Evolutionary conservation across 2,329 filamentous ascomycete species (phyloP).

Genomic region (Alternaria infectoria): DNA sequence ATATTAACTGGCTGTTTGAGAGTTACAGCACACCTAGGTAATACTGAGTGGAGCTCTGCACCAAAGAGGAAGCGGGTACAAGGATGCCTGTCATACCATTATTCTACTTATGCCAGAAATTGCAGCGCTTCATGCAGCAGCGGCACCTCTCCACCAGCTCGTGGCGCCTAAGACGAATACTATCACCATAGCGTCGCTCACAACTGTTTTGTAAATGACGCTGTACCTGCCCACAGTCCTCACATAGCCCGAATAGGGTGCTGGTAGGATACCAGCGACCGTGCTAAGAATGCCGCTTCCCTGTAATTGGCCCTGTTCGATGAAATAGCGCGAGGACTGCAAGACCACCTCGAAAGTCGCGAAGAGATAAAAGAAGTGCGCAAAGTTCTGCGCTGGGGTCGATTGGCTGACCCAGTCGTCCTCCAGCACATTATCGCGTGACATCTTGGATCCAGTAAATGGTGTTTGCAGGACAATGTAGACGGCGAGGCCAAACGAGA

Average conservation of each 20-base stretch:
- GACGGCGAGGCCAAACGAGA: constrained; percentile 71
- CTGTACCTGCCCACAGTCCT: constrained; percentile 68
- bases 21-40: not conserved
- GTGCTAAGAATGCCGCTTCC: constrained; percentile 69
- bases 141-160: constrained; percentile 56
- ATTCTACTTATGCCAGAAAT: not conserved
- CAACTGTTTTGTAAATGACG: constrained; percentile 74
- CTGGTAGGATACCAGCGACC: constrained; percentile 69
- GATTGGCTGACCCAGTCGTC: constrained; percentile 41
- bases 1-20: not conserved
- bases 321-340: constrained; percentile 72
- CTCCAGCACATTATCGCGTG: constrained; percentile 53
- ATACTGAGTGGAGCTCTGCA: not conserved
- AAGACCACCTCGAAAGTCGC: constrained; percentile 76
- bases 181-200: constrained; percentile 75
- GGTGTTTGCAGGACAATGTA: constrained; percentile 73
- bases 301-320: constrained; percentile 67
- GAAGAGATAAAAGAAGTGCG: constrained; percentile 79
- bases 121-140: constrained; percentile 26
- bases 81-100: constrained; percentile 1
- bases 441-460: constrained; percentile 70
- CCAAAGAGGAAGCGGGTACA: not conserved
- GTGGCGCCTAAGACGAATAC: constrained; percentile 74
- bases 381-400: constrained; percentile 50
- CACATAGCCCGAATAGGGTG: constrained; percentile 67